A percentile compares a stretch with the other conserved stretches of the same genome.
These are phyloP conservation scores for Piedraia hortae DNA, from an alignment of 2,329 filamentous ascomycete species.

Conservation along the genomic window DNA sequence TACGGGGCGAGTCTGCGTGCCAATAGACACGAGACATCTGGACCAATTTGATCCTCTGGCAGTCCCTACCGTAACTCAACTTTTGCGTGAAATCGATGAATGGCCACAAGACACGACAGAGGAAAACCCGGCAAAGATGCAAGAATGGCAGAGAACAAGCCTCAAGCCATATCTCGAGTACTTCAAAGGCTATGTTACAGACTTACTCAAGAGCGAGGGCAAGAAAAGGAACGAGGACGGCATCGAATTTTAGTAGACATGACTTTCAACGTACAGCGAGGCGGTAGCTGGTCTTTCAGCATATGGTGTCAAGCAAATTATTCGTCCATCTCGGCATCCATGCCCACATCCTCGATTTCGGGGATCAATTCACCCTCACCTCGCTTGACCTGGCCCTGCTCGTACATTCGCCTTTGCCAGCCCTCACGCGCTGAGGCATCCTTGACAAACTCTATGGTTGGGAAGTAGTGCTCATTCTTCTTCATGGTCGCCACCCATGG, in stretches of 20 bases:
- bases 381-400: slow-evolving; percentile 16
- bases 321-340: slow-evolving; percentile 2
- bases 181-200: slow-evolving; percentile 57
- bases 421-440: slow-evolving; percentile 24
- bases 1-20: slow-evolving; percentile 82
- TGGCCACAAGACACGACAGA: slow-evolving; percentile 34
- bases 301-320: no score
- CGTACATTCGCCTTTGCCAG: slow-evolving; percentile 30
- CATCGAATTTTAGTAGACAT: no score
- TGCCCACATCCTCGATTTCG: slow-evolving; percentile 2
- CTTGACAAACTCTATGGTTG: slow-evolving; percentile 36
- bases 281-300: no score
- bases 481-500: slow-evolving; percentile 99
- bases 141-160: slow-evolving; percentile 94
- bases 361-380: slow-evolving; percentile 10
- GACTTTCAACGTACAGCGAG: no score
- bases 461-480: slow-evolving; percentile 94
- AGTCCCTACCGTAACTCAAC: slow-evolving; percentile 67
- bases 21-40: slow-evolving; percentile 48
- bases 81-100: slow-evolving; percentile 63
- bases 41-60: slow-evolving; percentile 64
- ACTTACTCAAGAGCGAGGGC: slow-evolving; percentile 47
- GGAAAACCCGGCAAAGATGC: slow-evolving; percentile 23
- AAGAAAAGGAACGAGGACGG: slow-evolving; percentile 18
- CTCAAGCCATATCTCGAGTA: slow-evolving; percentile 78